phyloP scores from a whole-genome alignment of 371 early-diverging fungal species.

The Rhizomucor miehei region DNA sequence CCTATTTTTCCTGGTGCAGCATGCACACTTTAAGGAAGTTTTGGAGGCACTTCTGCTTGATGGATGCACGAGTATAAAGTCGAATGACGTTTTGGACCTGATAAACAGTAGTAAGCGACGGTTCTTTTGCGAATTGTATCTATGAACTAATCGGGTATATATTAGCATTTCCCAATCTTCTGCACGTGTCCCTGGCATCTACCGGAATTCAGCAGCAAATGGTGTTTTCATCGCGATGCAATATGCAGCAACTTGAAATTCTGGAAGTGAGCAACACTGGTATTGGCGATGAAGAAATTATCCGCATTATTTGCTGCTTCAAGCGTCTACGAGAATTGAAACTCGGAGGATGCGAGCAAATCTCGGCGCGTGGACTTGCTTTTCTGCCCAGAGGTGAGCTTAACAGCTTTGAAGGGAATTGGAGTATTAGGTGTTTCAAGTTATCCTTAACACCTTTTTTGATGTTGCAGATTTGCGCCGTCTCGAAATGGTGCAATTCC shows the following conservation, averaged over 20 bases:
- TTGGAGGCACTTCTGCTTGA: constrained; percentile 24
- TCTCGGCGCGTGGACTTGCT: constrained; percentile 23
- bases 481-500: constrained; percentile 32
- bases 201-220: constrained; percentile 15
- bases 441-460: no score
- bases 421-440: no score
- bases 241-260: constrained; percentile 9
- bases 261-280: constrained; percentile 29
- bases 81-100: constrained; percentile 11
- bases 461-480: constrained; percentile 18
- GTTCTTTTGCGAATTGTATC: not conserved
- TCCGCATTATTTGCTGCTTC: constrained; percentile 18
- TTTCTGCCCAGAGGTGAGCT: constrained; percentile 29
- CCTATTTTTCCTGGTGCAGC: constrained; percentile 11
- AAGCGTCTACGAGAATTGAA: constrained; percentile 25
- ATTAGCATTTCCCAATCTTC: constrained; percentile 21
- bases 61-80: constrained; percentile 25
- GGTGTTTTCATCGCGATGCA: not conserved
- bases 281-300: constrained; percentile 26
- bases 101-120: constrained; percentile 21
- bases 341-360: constrained; percentile 23
- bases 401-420: not conserved
- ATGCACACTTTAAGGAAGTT: constrained; percentile 16
- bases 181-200: constrained; percentile 26
- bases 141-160: not conserved